Evolutionary conservation across 192 early-diverging fungal species (phyloP).

Genomic region (Powellomyces hirtus): DNA sequence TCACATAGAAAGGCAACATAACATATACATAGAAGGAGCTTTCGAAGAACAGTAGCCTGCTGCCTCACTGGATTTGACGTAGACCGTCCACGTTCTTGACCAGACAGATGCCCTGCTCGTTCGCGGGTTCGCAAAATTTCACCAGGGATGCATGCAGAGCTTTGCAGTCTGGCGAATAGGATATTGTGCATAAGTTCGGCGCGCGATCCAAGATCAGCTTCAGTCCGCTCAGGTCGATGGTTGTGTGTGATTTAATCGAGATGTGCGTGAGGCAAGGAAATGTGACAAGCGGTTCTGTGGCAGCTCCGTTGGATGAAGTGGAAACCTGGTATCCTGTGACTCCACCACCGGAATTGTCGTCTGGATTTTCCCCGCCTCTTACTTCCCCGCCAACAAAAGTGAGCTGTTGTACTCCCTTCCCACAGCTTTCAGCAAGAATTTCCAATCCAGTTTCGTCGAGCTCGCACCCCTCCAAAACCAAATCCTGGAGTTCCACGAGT

Average conservation of each 20-base stretch:
- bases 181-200: background rate
- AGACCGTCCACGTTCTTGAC: no score
- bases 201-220: slow-evolving; percentile 20
- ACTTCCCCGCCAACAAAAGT: slow-evolving; percentile 25
- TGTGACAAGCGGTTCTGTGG: background rate
- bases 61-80: no score
- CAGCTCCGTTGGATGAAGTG: background rate
- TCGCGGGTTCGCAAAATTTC: no score
- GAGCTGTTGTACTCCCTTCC: background rate
- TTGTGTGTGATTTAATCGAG: background rate
- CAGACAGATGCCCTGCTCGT: no score
- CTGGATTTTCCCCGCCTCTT: slow-evolving; percentile 5
- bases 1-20: no score
- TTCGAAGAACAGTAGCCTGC: no score
- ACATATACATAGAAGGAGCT: no score
- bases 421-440: slow-evolving; percentile 31
- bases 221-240: slow-evolving; percentile 2
- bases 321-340: background rate
- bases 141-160: background rate
- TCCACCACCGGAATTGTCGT: background rate
- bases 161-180: slow-evolving; percentile 9
- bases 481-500: slow-evolving; percentile 13
- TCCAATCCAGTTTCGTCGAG: slow-evolving; percentile 41
- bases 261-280: background rate
- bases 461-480: slow-evolving; percentile 38